These are phyloP conservation scores for Forsythia viridissima DNA, from an alignment of 257 asterid genomes.

Conservation along the genomic window DNA sequence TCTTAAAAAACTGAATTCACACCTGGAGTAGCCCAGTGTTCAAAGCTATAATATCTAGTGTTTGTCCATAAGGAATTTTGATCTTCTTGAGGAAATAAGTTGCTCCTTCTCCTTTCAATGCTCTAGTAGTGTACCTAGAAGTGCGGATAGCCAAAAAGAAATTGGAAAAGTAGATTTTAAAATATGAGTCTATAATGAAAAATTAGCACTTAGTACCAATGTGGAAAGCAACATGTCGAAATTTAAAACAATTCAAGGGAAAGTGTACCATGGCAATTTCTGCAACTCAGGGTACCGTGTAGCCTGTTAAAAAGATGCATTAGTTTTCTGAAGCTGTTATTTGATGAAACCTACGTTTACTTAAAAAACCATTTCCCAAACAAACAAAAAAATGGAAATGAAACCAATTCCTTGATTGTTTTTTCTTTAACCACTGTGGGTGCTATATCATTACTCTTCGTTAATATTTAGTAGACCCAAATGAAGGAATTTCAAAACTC, in stretches of 20 bases:
- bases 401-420: no score
- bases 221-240: not conserved
- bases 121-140: conserved; percentile 57
- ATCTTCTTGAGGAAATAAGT: conserved; percentile 40
- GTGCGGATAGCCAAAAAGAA: conserved; percentile 21
- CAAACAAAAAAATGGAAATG: no score
- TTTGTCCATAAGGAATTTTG: conserved; percentile 35
- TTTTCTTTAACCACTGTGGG: no score
- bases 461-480: no score
- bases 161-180: conserved; percentile 14
- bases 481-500: no score
- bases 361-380: no score
- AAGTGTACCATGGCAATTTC: conserved; percentile 55
- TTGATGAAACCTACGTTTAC: no score
- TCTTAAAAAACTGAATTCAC: conserved; percentile 12
- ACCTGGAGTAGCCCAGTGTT: conserved; percentile 62
- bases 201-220: not conserved
- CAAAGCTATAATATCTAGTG: conserved; percentile 50
- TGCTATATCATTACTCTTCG: no score
- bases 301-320: conserved; percentile 43
- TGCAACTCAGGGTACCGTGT: conserved; percentile 36
- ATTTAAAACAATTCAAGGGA: conserved; percentile 2
- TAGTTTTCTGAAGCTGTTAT: no score
- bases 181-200: conserved; percentile 8
- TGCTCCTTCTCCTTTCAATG: conserved; percentile 31